Conservation (phyloP, 2,329 filamentous ascomycete genomes). For the Talaromyces amestolkiae region DNA sequence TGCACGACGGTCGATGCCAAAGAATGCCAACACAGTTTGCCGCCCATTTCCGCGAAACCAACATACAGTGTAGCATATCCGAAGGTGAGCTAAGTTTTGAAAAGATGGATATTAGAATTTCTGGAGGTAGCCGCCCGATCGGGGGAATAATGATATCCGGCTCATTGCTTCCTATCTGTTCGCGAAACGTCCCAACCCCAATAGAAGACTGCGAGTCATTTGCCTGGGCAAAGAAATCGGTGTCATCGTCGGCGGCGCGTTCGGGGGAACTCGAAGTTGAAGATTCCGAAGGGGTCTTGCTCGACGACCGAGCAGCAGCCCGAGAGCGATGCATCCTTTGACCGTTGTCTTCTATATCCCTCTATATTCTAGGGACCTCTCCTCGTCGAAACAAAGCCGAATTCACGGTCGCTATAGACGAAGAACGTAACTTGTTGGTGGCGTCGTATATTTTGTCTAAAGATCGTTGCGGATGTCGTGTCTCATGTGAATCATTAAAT, state of each 20-base stretch:
- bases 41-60: slow-evolving; percentile 93
- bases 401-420: background rate
- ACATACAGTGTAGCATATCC: slow-evolving; percentile 84
- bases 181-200: slow-evolving; percentile 72
- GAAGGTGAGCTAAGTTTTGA: slow-evolving; percentile 71
- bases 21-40: slow-evolving; percentile 87
- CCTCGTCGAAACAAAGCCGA: background rate
- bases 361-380: background rate
- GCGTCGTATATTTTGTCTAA: background rate
- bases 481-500: slow-evolving; percentile 6
- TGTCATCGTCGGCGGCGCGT: slow-evolving; percentile 75
- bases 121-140: slow-evolving; percentile 81
- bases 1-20: slow-evolving; percentile 92
- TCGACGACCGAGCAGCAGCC: slow-evolving; percentile 37
- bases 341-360: slow-evolving; percentile 14
- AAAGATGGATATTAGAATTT: slow-evolving; percentile 92
- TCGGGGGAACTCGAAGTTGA: slow-evolving; percentile 48
- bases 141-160: slow-evolving; percentile 49
- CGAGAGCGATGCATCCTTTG: slow-evolving; percentile 38
- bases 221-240: slow-evolving; percentile 78
- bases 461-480: background rate
- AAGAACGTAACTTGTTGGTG: background rate
- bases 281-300: slow-evolving; percentile 43
- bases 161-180: slow-evolving; percentile 64
- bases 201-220: slow-evolving; percentile 94